These are phyloP conservation scores for Clonostachys chloroleuca DNA, from an alignment of 2,329 filamentous ascomycete genomes.

Conservation along the genomic window DNA sequence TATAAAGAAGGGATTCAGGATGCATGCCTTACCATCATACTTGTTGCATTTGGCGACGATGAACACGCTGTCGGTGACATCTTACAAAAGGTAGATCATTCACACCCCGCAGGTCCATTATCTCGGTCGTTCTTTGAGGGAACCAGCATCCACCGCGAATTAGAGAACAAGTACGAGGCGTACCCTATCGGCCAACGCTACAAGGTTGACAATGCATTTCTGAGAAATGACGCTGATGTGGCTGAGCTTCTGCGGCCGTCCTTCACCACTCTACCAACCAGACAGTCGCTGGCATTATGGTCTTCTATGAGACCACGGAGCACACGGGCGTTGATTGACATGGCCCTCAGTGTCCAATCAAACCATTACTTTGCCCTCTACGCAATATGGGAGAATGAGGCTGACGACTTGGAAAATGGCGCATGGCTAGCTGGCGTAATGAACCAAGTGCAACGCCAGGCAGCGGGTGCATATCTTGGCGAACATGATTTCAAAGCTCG, in stretches of 20 bases:
- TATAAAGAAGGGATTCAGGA: slow-evolving; percentile 7
- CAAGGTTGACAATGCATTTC: slow-evolving; percentile 43
- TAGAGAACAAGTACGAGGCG: slow-evolving; percentile 33
- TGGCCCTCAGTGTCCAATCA: slow-evolving; percentile 49
- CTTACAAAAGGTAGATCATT: slow-evolving; percentile 24
- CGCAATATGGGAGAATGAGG: slow-evolving; percentile 39
- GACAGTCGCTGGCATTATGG: slow-evolving; percentile 41
- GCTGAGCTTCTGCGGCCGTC: slow-evolving; percentile 34
- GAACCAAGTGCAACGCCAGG: slow-evolving; percentile 27
- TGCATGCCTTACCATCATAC: slow-evolving; percentile 22
- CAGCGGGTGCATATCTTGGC: slow-evolving; percentile 47
- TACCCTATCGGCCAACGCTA: slow-evolving; percentile 45
- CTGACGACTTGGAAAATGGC: slow-evolving; percentile 36
- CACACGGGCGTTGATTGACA: slow-evolving; percentile 28
- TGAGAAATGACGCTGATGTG: slow-evolving; percentile 40
- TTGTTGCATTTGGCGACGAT: slow-evolving; percentile 33
- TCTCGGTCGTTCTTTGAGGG: slow-evolving; percentile 28
- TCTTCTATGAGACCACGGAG: slow-evolving; percentile 45
- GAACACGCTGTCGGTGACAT: slow-evolving; percentile 24
- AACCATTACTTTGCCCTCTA: slow-evolving; percentile 55
- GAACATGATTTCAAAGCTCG: slow-evolving; percentile 48
- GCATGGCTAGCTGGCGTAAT: slow-evolving; percentile 38
- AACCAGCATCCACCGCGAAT: slow-evolving; percentile 34
- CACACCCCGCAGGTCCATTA: slow-evolving; percentile 27
- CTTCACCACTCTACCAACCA: slow-evolving; percentile 40